Base-by-base conservation (phyloP, 164 flowering plant genomes). In the Stephania japonica region DNA sequence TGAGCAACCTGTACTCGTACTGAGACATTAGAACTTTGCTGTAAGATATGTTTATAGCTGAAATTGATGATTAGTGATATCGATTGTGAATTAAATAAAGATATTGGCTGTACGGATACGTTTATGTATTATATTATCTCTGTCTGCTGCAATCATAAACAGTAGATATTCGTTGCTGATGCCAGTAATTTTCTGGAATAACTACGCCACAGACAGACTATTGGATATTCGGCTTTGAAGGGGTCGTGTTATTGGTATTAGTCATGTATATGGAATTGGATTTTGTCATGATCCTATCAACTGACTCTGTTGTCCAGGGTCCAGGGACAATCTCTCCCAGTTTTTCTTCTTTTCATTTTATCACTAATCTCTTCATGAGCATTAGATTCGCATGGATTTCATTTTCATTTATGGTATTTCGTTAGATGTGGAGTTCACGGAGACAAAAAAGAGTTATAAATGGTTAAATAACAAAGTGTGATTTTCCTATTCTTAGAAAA, bases 401-500 rank as follows among this genome's bases (percentile, higher is more conserved):
- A 27, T 27, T 27, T 27, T 3, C 32, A 3, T 27, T 3, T 27
- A 3, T 27, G 32, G n/a, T n/a, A n/a, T n/a, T n/a, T n/a, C n/a
- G n/a, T n/a, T n/a, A n/a, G n/a, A n/a, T n/a, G n/a, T n/a, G n/a
- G n/a, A n/a, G n/a, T n/a, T n/a, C n/a, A n/a, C n/a, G n/a, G n/a
- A n/a, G n/a, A n/a, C n/a, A n/a, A n/a, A n/a, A n/a, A n/a, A n/a
- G n/a, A n/a, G n/a, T n/a, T n/a, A n/a, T n/a, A n/a, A n/a, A n/a
- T n/a, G n/a, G n/a, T n/a, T n/a, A n/a, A n/a, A n/a, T n/a, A n/a
- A n/a, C n/a, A n/a, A n/a, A n/a, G n/a, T n/a, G n/a, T n/a, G n/a
- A n/a, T n/a, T n/a, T n/a, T n/a, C n/a, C n/a, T n/a, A n/a, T n/a
- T 32, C 38, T 27, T 65, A 19, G 73, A 75, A 14, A 75, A 47